These are phyloP conservation scores for Trematosphaeria pertusa DNA, from an alignment of 2,329 filamentous ascomycete species.

Conservation along the genomic window DNA sequence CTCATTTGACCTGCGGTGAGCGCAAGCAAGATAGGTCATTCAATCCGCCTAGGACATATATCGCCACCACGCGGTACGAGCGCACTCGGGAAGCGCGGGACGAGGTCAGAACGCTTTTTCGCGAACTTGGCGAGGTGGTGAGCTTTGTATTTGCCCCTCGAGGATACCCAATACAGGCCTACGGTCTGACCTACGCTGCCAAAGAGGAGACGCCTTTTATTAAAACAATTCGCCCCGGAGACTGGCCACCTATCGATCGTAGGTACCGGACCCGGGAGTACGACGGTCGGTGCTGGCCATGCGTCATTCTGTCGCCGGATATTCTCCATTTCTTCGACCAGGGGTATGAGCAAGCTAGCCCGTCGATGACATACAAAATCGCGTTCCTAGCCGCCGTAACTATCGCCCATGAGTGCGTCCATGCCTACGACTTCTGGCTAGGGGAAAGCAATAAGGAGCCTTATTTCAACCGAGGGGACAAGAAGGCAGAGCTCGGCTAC, in stretches of 20 bases:
- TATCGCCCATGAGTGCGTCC: constrained; percentile 27
- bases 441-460: constrained; percentile 15
- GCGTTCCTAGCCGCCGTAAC: constrained; percentile 21
- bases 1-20: constrained; percentile 22
- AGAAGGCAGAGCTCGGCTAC: constrained; percentile 20
- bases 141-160: constrained; percentile 22
- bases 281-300: constrained; percentile 2
- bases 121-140: constrained; percentile 12
- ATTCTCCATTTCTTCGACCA: constrained; percentile 20
- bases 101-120: constrained; percentile 15
- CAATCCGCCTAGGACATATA: constrained; percentile 6
- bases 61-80: constrained; percentile 7
- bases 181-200: constrained; percentile 10
- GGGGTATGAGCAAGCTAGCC: background rate
- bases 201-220: constrained; percentile 7
- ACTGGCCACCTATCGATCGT: constrained; percentile 9
- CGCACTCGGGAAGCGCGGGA: constrained; percentile 1
- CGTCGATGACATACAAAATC: constrained; percentile 10
- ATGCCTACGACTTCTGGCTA: constrained; percentile 25
- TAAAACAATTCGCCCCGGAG: constrained; percentile 3
- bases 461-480: constrained; percentile 16
- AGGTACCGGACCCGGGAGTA: background rate
- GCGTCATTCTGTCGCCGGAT: constrained; percentile 14
- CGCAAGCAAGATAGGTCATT: constrained; percentile 1
- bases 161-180: background rate